Percentiles rank a stretch among this genome's conserved stretches.
Evolutionary conservation across 2,329 filamentous ascomycete genomes (phyloP).

Genomic region (Penicillium sp.): DNA sequence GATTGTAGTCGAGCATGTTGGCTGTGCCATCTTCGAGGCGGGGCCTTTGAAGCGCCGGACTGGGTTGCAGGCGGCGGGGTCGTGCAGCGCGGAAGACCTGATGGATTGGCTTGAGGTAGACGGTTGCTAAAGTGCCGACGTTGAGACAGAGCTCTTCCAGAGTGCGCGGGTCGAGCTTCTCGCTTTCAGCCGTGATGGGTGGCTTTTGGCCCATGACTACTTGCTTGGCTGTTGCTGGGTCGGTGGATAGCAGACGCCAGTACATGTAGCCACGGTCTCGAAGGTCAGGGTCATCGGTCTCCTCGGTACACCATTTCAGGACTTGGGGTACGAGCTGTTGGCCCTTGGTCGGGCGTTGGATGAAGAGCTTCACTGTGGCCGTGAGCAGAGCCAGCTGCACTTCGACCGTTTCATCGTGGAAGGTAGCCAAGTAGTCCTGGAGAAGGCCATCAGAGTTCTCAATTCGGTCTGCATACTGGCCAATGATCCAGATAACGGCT

Average conservation of each 20-base stretch:
- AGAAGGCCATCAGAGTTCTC: constrained; percentile 93
- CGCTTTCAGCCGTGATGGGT: constrained; percentile 91
- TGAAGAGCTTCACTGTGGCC: constrained; percentile 96
- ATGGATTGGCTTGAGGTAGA: constrained; percentile 96
- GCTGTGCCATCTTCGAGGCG: constrained; percentile 45
- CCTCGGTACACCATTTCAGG: constrained; percentile 97
- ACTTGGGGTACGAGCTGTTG: constrained; percentile 92
- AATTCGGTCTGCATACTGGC: constrained; percentile 94
- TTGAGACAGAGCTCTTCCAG: constrained; percentile 97
- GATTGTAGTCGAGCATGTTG: constrained; percentile 36
- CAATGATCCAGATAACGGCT: constrained; percentile 99
- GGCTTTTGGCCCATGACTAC: constrained; percentile 98
- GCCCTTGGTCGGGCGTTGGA: constrained; percentile 91
- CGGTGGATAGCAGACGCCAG: constrained; percentile 92
- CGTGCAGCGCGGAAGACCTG: constrained; percentile 92
- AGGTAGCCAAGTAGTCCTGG: constrained; percentile 92
- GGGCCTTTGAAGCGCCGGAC: constrained; percentile 78
- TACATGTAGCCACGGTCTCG: constrained; percentile 98
- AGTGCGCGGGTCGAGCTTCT: constrained; percentile 86
- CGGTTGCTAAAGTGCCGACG: constrained; percentile 91
- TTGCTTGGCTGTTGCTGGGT: constrained; percentile 79
- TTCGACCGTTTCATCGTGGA: constrained; percentile 91
- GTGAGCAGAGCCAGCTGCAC: constrained; percentile 93
- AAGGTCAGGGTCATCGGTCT: constrained; percentile 97
- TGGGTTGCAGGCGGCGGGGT: constrained; percentile 75